Evolutionary conservation across 164 flowering plant genomes (phyloP).

Genomic region (Vitis labrusca): DNA sequence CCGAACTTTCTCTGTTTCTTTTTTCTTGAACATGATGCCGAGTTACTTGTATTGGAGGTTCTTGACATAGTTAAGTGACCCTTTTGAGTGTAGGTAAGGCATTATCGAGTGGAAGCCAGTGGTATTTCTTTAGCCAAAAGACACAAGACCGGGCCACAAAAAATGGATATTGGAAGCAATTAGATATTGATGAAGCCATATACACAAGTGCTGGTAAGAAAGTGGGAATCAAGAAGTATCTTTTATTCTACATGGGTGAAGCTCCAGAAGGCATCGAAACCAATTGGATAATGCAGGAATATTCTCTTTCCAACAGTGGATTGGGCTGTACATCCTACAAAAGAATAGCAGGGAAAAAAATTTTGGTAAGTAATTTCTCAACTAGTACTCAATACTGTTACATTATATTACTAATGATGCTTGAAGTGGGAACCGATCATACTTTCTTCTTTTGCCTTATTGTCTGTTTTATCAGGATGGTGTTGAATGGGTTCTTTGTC

Average conservation of each 20-base stretch:
- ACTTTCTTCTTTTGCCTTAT: background rate
- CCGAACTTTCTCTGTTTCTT: background rate
- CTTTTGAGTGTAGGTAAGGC: constrained; percentile 26
- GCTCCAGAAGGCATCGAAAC: constrained; percentile 22
- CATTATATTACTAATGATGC: too few relatives aligned
- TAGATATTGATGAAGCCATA: constrained; percentile 20
- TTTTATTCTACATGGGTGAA: constrained; percentile 27
- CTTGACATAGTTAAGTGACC: background rate
- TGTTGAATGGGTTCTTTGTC: constrained; percentile 31
- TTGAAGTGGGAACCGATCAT: too few relatives aligned
- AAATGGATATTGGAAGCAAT: constrained; percentile 39
- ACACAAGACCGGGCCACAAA: constrained; percentile 11
- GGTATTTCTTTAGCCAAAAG: constrained; percentile 32
- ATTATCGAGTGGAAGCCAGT: constrained; percentile 22
- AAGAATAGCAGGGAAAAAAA: background rate
- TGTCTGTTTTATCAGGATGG: constrained; percentile 18
- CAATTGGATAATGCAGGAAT: constrained; percentile 47
- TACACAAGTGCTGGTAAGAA: constrained; percentile 10
- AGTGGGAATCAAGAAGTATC: constrained; percentile 33
- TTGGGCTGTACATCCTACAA: background rate
- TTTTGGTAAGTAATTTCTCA: constrained; percentile 9
- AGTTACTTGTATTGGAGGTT: too few relatives aligned
- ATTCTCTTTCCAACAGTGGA: constrained; percentile 18
- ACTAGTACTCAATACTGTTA: background rate
- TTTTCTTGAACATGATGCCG: background rate